These are phyloP conservation scores for Eimeria tenella DNA, from an alignment of 169 alveolate genomes.

Conservation along the genomic window DNA sequence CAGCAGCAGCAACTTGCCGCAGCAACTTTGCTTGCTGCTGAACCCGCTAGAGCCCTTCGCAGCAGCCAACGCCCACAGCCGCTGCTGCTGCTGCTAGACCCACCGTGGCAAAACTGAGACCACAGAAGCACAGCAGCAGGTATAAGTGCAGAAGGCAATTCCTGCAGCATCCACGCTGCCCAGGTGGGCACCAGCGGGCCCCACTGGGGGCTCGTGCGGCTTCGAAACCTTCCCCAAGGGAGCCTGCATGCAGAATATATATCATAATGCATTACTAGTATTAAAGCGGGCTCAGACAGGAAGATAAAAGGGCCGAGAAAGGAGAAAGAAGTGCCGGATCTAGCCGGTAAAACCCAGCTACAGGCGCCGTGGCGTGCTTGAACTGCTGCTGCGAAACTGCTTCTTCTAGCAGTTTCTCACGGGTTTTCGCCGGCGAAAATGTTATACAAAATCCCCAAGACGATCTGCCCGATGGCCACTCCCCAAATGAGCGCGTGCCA, in stretches of 20 bases:
- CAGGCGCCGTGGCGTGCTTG: too few relatives aligned
- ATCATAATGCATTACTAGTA: too few relatives aligned
- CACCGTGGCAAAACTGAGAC: conserved; percentile 30
- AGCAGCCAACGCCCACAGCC: neutral
- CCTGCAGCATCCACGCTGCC: conserved; percentile 57
- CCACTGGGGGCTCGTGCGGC: conserved; percentile 24
- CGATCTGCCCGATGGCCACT: neutral
- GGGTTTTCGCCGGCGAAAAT: neutral
- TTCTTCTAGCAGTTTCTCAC: too few relatives aligned
- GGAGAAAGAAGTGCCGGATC: too few relatives aligned
- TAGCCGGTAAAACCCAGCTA: too few relatives aligned
- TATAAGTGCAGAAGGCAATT: conserved; percentile 38
- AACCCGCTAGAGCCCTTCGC: neutral
- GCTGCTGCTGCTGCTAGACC: too few relatives aligned
- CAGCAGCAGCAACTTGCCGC: too few relatives aligned
- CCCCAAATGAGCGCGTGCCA: neutral
- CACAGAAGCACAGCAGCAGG: conserved; percentile 30
- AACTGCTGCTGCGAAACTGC: too few relatives aligned
- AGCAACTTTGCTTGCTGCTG: neutral
- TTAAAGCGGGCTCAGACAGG: too few relatives aligned
- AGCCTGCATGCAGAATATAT: neutral
- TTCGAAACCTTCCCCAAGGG: conserved; percentile 28
- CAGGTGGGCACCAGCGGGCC: conserved; percentile 45
- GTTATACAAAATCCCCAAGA: neutral
- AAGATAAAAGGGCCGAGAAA: too few relatives aligned